Conservation (phyloP, 2,329 filamentous ascomycete species). For the Cytospora leucostoma region DNA sequence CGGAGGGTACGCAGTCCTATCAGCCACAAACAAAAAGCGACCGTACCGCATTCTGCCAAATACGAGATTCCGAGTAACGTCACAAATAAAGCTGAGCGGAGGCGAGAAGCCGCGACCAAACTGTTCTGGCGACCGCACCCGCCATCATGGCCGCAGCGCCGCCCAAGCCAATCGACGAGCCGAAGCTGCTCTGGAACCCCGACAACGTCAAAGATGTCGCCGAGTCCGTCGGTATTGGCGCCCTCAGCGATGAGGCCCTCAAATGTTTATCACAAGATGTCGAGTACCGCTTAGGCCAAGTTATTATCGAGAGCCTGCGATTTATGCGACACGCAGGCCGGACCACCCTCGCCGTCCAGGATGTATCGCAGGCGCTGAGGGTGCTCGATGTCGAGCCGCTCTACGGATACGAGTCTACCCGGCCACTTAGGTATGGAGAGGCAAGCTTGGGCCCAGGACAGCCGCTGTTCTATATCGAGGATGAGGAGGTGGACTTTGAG, state of each 20-base stretch:
- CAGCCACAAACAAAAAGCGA: not conserved
- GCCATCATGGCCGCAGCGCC: constrained; percentile 28
- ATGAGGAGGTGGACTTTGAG: constrained; percentile 98
- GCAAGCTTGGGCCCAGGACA: constrained; percentile 91
- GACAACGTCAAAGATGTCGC: constrained; percentile 96
- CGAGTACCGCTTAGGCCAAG: constrained; percentile 91
- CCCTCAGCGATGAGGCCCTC: constrained; percentile 80
- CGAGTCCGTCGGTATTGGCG: constrained; percentile 87
- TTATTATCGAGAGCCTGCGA: constrained; percentile 90
- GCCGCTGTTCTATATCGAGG: constrained; percentile 94
- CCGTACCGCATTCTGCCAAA: not conserved
- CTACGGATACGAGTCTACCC: constrained; percentile 92
- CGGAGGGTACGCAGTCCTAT: not conserved
- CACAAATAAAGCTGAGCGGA: not conserved
- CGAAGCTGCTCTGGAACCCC: constrained; percentile 83
- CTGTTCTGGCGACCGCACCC: constrained; percentile 4
- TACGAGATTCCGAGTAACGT: not conserved
- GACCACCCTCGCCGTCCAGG: constrained; percentile 84
- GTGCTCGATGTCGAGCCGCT: constrained; percentile 91
- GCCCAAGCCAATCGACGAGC: constrained; percentile 35
- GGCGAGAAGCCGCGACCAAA: not conserved
- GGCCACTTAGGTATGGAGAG: constrained; percentile 88
- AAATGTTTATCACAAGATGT: constrained; percentile 90
- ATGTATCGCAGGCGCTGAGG: constrained; percentile 82
- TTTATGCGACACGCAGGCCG: constrained; percentile 92